Percentiles rank a stretch among this genome's conserved stretches.
Evolutionary conservation across 495 filamentous ascomycete species (phyloP).

Genomic region (Aspergillus indologenus): DNA sequence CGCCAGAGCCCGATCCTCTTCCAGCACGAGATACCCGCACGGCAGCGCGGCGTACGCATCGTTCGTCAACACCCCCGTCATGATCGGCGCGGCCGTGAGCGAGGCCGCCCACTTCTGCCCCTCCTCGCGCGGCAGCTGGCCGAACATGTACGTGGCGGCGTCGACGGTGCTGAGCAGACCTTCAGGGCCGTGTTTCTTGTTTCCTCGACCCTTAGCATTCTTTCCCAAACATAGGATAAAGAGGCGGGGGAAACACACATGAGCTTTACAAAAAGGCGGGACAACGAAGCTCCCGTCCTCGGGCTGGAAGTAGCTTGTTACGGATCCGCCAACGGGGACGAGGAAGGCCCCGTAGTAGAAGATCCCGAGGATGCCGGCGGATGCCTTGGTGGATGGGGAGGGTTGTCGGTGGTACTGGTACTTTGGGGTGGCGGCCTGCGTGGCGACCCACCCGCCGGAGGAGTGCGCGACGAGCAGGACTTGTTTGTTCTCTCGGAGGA

Average conservation of each 20-base stretch:
- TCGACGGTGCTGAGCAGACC: constrained; percentile 24
- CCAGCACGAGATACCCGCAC: constrained; percentile 33
- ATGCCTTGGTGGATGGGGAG: too few species aligned
- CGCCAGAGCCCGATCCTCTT: constrained; percentile 24
- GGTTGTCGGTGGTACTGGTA: constrained; percentile 21
- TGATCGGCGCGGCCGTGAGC: constrained; percentile 33
- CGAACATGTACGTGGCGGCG: constrained; percentile 24
- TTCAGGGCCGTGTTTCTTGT: constrained; percentile 21
- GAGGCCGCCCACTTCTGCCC: constrained; percentile 26
- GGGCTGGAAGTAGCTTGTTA: constrained; percentile 27
- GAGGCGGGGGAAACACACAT: constrained; percentile 19
- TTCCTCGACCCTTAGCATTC: background rate
- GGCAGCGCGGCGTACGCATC: constrained; percentile 31
- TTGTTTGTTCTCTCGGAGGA: constrained; percentile 21
- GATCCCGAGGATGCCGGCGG: constrained; percentile 35
- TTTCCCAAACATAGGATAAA: too few species aligned
- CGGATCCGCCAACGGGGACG: constrained; percentile 29
- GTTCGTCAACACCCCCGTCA: constrained; percentile 27
- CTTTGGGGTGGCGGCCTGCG: constrained; percentile 27
- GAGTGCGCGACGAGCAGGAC: constrained; percentile 32
- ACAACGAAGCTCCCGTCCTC: constrained; percentile 23
- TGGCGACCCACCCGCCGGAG: constrained; percentile 35
- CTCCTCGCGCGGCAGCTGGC: constrained; percentile 17
- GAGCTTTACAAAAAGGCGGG: constrained; percentile 22
- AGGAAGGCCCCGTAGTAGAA: constrained; percentile 34